Evolutionary conservation across 139 green algal species (phyloP).

Genomic region (Micractinium conductrix): DNA sequence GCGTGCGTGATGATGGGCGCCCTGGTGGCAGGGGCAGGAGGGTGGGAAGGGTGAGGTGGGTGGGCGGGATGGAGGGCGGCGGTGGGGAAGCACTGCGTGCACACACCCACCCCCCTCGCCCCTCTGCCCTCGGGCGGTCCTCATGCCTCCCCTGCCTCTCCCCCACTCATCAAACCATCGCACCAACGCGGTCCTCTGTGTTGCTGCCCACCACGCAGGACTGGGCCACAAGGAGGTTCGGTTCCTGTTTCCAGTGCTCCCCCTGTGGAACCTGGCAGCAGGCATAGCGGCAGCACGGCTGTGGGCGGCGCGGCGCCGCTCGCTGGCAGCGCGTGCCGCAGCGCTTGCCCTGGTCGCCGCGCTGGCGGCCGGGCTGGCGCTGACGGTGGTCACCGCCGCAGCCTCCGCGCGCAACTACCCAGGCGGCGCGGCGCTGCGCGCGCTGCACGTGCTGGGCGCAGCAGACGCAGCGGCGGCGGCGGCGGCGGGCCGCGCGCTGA

Average conservation of each 20-base stretch:
- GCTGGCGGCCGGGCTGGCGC: conserved; percentile 3
- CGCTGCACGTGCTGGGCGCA: conserved; percentile 49
- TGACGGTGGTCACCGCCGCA: conserved; percentile 37
- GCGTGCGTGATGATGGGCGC: no score
- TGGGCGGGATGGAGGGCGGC: no score
- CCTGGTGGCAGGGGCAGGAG: no score
- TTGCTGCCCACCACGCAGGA: conserved; percentile 76
- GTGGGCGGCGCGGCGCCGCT: conserved; percentile 24
- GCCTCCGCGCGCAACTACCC: conserved; percentile 71
- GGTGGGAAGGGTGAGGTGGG: no score
- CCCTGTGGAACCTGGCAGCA: conserved; percentile 78
- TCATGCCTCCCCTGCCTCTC: no score
- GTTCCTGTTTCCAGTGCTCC: conserved; percentile 85
- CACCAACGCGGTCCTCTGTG: conserved; percentile 53
- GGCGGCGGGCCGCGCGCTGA: background rate
- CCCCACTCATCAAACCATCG: no score
- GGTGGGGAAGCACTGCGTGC: no score
- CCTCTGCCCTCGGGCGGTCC: no score
- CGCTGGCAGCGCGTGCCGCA: background rate
- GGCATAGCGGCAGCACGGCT: conserved; percentile 52
- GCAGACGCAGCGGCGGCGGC: background rate
- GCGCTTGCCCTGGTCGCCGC: background rate
- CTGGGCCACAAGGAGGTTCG: conserved; percentile 84
- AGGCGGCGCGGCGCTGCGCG: conserved; percentile 62
- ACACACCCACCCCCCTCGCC: no score